A percentile compares a stretch with the other conserved stretches of the same genome.
phyloP scores from a whole-genome alignment of 2,329 filamentous ascomycete species.

The Fusarium hainanense region DNA sequence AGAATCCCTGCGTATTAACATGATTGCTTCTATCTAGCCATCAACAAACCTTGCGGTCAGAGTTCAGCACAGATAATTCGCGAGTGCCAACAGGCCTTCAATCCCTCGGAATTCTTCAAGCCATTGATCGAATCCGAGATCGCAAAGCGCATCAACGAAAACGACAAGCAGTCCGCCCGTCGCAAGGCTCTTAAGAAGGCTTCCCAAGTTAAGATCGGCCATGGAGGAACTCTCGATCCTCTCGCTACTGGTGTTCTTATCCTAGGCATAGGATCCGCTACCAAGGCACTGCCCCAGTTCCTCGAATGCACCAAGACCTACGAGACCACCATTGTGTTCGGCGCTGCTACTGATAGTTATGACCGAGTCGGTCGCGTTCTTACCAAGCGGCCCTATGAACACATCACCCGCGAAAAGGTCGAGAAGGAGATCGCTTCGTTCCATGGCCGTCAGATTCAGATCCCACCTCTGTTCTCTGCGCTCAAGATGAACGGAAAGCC shows the following conservation, averaged over 20 bases:
- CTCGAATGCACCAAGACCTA: constrained; percentile 93
- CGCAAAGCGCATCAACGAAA: constrained; percentile 65
- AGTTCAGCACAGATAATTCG: constrained; percentile 92
- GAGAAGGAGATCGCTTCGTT: constrained; percentile 81
- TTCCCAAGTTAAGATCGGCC: constrained; percentile 88
- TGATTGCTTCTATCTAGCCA: constrained; percentile 65
- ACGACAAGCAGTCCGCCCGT: constrained; percentile 68
- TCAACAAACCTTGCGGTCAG: constrained; percentile 90
- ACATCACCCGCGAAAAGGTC: constrained; percentile 82
- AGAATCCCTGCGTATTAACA: constrained; percentile 16
- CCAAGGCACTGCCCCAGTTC: constrained; percentile 83
- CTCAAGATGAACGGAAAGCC: constrained; percentile 94
- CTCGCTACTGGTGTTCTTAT: constrained; percentile 94
- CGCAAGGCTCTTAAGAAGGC: constrained; percentile 67
- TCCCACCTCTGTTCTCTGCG: constrained; percentile 92
- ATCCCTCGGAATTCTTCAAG: constrained; percentile 80
- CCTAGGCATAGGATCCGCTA: constrained; percentile 86
- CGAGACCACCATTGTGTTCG: constrained; percentile 89
- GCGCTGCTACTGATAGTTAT: constrained; percentile 92
- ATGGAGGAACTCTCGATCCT: constrained; percentile 95
- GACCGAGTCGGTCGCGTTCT: constrained; percentile 88
- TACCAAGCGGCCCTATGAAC: constrained; percentile 77
- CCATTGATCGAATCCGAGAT: constrained; percentile 78
- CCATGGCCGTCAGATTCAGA: constrained; percentile 85
- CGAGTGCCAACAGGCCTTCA: constrained; percentile 86